Evolutionary conservation across 805 yeast genomes (phyloP).

Genomic region (Maudiozyma pseudohumilis): DNA sequence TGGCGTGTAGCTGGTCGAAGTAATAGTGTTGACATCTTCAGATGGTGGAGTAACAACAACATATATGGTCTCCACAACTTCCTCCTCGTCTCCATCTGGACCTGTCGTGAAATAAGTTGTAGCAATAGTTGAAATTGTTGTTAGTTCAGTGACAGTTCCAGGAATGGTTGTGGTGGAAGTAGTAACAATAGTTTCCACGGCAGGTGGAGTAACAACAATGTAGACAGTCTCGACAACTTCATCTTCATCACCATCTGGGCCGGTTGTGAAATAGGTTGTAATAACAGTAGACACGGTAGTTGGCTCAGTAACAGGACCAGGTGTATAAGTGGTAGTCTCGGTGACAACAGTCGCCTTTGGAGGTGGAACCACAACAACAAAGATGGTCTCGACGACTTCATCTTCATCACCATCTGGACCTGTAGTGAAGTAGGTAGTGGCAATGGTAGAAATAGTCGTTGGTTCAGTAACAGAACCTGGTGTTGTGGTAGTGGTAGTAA

Average conservation of each 20-base stretch:
- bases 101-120: background rate
- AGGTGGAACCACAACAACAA: background rate
- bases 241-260: background rate
- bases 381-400: background rate
- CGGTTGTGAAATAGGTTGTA: background rate
- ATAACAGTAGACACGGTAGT: background rate
- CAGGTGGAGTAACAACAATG: background rate
- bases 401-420: background rate
- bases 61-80: background rate
- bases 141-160: background rate
- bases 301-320: background rate
- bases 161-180: background rate
- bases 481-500: background rate
- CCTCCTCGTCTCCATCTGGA: background rate
- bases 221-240: background rate
- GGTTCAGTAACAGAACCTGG: background rate
- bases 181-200: background rate
- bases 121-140: background rate
- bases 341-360: background rate
- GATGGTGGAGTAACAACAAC: background rate
- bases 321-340: background rate
- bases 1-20: background rate
- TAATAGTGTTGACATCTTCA: background rate
- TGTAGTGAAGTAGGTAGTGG: background rate
- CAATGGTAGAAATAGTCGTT: background rate